Evolutionary conservation across 257 asterid species (phyloP).

Genomic region (Knoxia roxburghii): DNA sequence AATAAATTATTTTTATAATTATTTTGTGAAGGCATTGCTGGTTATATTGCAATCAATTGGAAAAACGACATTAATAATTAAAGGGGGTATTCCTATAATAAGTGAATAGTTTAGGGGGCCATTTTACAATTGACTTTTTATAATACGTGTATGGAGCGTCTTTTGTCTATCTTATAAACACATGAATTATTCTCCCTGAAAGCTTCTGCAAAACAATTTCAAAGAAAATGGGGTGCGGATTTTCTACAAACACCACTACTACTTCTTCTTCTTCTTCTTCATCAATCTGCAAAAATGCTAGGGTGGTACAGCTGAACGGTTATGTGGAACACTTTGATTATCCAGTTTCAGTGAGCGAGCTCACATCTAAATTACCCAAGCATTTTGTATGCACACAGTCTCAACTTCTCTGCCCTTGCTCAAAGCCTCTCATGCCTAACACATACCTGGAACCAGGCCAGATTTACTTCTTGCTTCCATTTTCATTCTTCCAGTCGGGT

Average conservation of each 20-base stretch:
- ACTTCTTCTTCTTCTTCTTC: no score
- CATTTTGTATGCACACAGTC: constrained; percentile 43
- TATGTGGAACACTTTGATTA: constrained; percentile 33
- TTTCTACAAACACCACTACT: constrained; percentile 28
- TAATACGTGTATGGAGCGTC: no score
- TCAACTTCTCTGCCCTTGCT: constrained; percentile 35
- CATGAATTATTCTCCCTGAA: no score
- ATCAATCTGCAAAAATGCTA: constrained; percentile 19
- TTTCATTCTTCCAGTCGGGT: constrained; percentile 35
- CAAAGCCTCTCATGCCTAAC: constrained; percentile 33
- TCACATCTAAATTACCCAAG: constrained; percentile 27
- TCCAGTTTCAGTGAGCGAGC: constrained; percentile 41
- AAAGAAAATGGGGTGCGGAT: constrained; percentile 33
- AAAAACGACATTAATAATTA: no score
- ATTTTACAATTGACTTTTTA: no score
- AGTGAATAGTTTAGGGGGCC: no score
- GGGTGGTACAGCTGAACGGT: constrained; percentile 43
- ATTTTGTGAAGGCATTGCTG: no score
- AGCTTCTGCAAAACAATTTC: not conserved
- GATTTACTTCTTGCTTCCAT: constrained; percentile 48
- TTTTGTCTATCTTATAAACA: no score
- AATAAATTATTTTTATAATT: no score
- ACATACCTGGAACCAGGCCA: constrained; percentile 34
- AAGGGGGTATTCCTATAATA: no score
- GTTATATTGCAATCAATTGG: no score